Conservation (phyloP, 345 rosid genomes). For the Orychophragmus violaceus region DNA sequence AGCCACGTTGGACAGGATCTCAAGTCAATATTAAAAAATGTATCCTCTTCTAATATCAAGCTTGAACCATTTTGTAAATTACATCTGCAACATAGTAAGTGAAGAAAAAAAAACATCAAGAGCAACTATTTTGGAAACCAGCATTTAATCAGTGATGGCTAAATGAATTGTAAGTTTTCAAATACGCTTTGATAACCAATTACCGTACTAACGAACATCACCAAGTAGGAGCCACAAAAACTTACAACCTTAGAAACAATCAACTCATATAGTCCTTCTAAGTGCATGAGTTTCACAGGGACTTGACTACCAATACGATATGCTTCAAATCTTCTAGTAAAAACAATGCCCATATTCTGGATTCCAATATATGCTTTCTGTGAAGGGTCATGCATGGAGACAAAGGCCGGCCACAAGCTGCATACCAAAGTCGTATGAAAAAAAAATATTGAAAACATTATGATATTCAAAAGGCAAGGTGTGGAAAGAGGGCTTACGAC, state of each 20-base stretch:
- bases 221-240: neutral
- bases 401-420: constrained; percentile 96
- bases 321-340: constrained; percentile 86
- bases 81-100: neutral
- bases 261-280: constrained; percentile 72
- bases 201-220: no score
- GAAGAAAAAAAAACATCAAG: neutral
- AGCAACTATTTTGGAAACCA: constrained; percentile 4
- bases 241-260: constrained; percentile 96
- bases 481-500: no score
- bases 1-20: neutral
- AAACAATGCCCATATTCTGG: constrained; percentile 83
- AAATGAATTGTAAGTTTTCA: constrained; percentile 4
- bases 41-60: neutral
- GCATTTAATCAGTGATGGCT: neutral
- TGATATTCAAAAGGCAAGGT: no score
- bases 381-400: constrained; percentile 95
- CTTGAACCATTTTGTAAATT: neutral
- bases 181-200: neutral
- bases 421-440: constrained; percentile 24
- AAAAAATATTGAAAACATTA: neutral
- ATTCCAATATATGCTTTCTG: constrained; percentile 83
- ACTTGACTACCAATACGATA: constrained; percentile 84
- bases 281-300: no score
- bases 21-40: neutral